Evolutionary conservation across 148 eudicot species (phyloP).

Genomic region (Camellia japonica): DNA sequence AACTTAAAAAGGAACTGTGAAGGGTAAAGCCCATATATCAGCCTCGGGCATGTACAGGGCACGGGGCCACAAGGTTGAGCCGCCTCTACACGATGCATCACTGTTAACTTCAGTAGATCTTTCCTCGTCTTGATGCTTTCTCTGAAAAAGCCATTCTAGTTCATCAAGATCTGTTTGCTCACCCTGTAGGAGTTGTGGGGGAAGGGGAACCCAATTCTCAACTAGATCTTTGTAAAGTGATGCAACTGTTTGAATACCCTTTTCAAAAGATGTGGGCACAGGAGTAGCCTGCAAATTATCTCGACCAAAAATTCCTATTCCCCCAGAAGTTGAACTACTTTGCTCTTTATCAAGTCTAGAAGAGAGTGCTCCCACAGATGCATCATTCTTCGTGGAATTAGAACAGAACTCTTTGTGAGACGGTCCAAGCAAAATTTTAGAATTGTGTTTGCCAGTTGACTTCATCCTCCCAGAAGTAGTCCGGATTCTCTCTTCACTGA

Average conservation of each 20-base stretch:
- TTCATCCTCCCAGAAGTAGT: conserved; percentile 22
- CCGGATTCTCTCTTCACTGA: conserved; percentile 12
- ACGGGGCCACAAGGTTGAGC: conserved; percentile 36
- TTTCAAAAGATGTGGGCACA: conserved; percentile 7
- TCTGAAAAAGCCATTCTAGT: conserved; percentile 55
- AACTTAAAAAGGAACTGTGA: conserved; percentile 57
- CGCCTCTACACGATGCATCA: conserved; percentile 11
- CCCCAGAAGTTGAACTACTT: conserved; percentile 17
- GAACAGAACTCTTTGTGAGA: conserved; percentile 3
- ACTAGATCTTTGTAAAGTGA: conserved; percentile 33
- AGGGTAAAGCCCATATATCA: conserved; percentile 57
- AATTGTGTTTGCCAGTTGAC: background rate
- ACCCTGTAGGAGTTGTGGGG: background rate
- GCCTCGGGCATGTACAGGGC: conserved; percentile 45
- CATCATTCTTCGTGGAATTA: conserved; percentile 4
- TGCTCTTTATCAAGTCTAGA: background rate
- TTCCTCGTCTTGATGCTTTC: conserved; percentile 19
- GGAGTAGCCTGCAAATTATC: background rate
- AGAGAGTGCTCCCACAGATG: background rate
- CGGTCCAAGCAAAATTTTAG: background rate
- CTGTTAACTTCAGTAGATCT: conserved; percentile 11
- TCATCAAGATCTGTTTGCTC: conserved; percentile 30
- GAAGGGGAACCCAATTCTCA: conserved; percentile 31
- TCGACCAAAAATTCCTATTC: background rate
- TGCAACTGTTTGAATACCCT: conserved; percentile 22